phyloP scores from a whole-genome alignment of 2,329 filamentous ascomycete genomes.

The Xylariaceae sp. region DNA sequence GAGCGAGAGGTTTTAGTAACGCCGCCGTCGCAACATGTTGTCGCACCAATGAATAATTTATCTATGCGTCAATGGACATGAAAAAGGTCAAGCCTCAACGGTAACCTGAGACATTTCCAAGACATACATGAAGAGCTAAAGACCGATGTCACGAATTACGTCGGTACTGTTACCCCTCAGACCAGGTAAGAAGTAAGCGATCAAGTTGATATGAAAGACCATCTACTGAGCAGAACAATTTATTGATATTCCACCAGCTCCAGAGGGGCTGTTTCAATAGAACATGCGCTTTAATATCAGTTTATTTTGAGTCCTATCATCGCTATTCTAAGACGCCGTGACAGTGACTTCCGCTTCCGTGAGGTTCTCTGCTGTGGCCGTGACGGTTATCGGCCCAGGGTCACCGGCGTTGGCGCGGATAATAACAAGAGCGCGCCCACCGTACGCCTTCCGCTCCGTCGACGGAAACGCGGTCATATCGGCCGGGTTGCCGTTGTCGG shows the following conservation, averaged over 20 bases:
- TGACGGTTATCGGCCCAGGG: constrained; percentile 30
- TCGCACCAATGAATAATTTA: too few species aligned
- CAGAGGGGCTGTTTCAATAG: background rate
- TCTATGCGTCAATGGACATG: too few species aligned
- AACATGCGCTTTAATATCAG: constrained; percentile 1
- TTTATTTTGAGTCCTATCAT: background rate
- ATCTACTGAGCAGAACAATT: background rate
- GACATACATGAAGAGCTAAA: too few species aligned
- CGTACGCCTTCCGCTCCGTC: constrained; percentile 43
- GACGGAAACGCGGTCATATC: constrained; percentile 49
- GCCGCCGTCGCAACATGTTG: too few species aligned
- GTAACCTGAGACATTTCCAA: too few species aligned
- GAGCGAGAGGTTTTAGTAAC: too few species aligned
- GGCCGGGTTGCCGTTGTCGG: constrained; percentile 54
- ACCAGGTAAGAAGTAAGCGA: background rate
- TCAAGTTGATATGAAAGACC: background rate
- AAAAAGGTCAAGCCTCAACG: too few species aligned
- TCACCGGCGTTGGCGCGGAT: constrained; percentile 36
- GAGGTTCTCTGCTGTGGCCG: constrained; percentile 25
- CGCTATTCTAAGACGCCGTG: constrained; percentile 5
- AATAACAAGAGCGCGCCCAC: constrained; percentile 45
- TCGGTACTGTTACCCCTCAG: too few species aligned
- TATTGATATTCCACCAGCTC: background rate
- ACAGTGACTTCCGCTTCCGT: constrained; percentile 18
- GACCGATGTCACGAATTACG: background rate